Percentiles rank a stretch among this genome's conserved stretches.
phyloP scores from a whole-genome alignment of 2,329 filamentous ascomycete species.

The Scytalidium sp. region DNA sequence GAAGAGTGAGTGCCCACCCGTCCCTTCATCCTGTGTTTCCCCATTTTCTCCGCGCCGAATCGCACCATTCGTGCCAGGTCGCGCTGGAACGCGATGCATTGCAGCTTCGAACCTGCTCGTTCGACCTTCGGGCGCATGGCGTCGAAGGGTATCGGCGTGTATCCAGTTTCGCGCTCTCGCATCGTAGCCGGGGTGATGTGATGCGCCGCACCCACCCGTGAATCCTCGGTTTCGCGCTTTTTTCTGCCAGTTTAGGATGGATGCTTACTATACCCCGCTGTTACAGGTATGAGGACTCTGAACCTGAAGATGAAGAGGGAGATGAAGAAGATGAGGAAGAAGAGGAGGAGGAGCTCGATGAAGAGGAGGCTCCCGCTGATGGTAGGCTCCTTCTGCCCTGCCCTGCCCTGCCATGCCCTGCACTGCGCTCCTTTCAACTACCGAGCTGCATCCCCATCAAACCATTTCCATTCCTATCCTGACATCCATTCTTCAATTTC shows the following conservation, averaged over 20 bases:
- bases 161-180: too few relatives aligned
- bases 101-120: neutral
- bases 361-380: neutral
- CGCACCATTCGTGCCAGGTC: neutral
- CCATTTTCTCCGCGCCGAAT: too few relatives aligned
- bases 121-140: too few relatives aligned
- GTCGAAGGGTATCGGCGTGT: too few relatives aligned
- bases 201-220: too few relatives aligned
- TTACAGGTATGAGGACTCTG: neutral
- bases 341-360: neutral
- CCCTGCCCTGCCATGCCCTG: neutral
- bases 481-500: neutral
- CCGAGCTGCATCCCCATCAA: neutral
- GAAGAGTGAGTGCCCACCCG: slow-evolving; percentile 8
- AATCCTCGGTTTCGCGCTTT: too few relatives aligned
- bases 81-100: neutral
- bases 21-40: neutral
- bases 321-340: neutral
- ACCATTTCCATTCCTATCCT: neutral
- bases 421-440: neutral
- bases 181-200: too few relatives aligned
- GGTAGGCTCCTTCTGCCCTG: neutral
- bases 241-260: neutral
- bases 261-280: too few relatives aligned
- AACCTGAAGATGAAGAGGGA: slow-evolving; percentile 1